These are phyloP conservation scores for Paraconiothyrium sp. DNA, from an alignment of 2,329 filamentous ascomycete species.

Conservation along the genomic window DNA sequence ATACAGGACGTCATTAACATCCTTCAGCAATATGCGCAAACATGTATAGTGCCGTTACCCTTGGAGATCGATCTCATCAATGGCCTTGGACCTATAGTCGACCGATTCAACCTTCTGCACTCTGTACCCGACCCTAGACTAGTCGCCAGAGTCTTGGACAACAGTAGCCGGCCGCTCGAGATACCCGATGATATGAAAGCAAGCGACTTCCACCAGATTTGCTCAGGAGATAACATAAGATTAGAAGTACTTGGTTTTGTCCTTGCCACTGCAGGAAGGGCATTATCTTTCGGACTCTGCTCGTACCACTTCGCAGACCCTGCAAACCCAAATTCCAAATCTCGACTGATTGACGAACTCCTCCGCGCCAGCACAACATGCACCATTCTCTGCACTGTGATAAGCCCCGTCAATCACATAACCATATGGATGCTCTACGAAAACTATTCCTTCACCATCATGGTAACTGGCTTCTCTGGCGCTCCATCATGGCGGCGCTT, in stretches of 20 bases:
- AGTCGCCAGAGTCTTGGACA: constrained; percentile 38
- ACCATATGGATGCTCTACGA: constrained; percentile 47
- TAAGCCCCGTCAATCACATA: constrained; percentile 53
- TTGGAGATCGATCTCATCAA: constrained; percentile 48
- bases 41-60: constrained; percentile 48
- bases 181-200: constrained; percentile 39
- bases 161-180: constrained; percentile 37
- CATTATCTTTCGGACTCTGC: constrained; percentile 37
- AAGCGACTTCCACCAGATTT: constrained; percentile 49
- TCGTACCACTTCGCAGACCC: constrained; percentile 32
- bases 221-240: constrained; percentile 50
- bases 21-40: constrained; percentile 40
- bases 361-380: constrained; percentile 49
- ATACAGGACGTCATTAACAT: constrained; percentile 37
- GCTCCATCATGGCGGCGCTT: constrained; percentile 46
- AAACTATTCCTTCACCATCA: constrained; percentile 48
- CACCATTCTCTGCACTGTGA: constrained; percentile 48
- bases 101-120: constrained; percentile 40
- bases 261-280: constrained; percentile 49
- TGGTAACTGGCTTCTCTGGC: constrained; percentile 47
- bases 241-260: constrained; percentile 53
- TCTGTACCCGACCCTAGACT: constrained; percentile 36
- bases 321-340: constrained; percentile 26
- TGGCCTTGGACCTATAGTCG: constrained; percentile 39
- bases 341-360: constrained; percentile 41